These are phyloP conservation scores for Oryza punctata DNA, from an alignment of 176 grass and related monocot species.

Conservation along the genomic window DNA sequence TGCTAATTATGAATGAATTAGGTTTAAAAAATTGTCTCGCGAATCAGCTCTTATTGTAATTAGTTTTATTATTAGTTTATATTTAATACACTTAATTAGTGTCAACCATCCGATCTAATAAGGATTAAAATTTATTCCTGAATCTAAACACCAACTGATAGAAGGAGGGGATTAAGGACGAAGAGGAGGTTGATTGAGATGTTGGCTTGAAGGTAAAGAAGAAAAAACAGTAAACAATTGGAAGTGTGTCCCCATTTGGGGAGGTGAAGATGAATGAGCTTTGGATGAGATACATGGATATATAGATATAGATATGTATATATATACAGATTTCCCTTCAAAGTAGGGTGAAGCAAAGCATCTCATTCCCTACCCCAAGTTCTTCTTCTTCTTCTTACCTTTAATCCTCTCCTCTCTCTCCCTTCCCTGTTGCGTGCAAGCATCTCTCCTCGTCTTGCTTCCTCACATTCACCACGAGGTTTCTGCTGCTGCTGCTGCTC, in stretches of 20 bases:
- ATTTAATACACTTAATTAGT: too few relatives aligned
- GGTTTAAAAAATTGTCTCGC: too few relatives aligned
- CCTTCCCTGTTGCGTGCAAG: conserved; percentile 48
- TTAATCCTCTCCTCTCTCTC: conserved; percentile 34
- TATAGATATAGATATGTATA: background rate
- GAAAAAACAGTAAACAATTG: background rate
- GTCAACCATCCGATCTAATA: too few relatives aligned
- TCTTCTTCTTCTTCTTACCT: conserved; percentile 19
- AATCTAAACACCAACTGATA: too few relatives aligned
- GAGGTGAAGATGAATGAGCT: background rate
- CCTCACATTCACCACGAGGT: background rate
- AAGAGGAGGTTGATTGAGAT: background rate
- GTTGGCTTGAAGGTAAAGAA: background rate
- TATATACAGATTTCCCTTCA: conserved; percentile 47
- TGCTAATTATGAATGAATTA: too few relatives aligned
- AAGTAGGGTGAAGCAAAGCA: conserved; percentile 74
- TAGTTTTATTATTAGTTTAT: too few relatives aligned
- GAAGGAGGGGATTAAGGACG: background rate
- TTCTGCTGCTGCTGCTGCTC: background rate
- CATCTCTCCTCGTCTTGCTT: conserved; percentile 45
- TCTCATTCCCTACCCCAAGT: conserved; percentile 46
- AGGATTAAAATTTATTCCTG: too few relatives aligned
- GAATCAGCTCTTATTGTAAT: too few relatives aligned
- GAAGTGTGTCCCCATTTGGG: conserved; percentile 11
- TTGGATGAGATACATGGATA: background rate